phyloP scores from a whole-genome alignment of 2,329 filamentous ascomycete species.

The Pyrenochaeta sp. region DNA sequence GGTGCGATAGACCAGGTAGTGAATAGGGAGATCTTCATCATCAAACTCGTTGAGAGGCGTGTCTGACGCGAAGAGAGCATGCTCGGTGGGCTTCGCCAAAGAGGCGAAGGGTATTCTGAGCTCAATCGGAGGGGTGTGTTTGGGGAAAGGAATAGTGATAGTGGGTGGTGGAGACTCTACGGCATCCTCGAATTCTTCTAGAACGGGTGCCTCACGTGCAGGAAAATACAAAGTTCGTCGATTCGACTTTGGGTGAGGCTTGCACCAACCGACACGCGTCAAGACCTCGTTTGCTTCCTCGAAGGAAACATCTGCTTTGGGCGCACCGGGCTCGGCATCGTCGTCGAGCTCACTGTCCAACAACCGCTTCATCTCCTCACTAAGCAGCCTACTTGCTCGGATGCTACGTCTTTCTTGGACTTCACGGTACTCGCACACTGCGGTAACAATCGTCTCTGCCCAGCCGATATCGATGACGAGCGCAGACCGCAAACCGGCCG shows the following conservation, averaged over 20 bases:
- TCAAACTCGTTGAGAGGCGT: constrained; percentile 70
- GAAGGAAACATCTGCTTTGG: constrained; percentile 58
- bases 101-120: constrained; percentile 72
- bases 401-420: constrained; percentile 73
- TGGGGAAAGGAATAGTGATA: constrained; percentile 43
- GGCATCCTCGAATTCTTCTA: constrained; percentile 55
- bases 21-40: constrained; percentile 84
- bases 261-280: constrained; percentile 80
- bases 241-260: constrained; percentile 36
- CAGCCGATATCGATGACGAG: constrained; percentile 91
- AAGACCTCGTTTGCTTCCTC: constrained; percentile 83
- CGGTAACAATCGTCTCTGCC: constrained; percentile 86
- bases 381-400: constrained; percentile 75
- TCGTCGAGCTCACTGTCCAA: constrained; percentile 58
- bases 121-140: constrained; percentile 53
- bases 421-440: constrained; percentile 89
- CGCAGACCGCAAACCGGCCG: constrained; percentile 84
- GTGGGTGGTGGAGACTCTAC: constrained; percentile 42
- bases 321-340: constrained; percentile 30
- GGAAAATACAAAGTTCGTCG: constrained; percentile 43
- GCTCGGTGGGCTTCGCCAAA: constrained; percentile 78
- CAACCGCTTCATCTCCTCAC: constrained; percentile 72
- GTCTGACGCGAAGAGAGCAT: constrained; percentile 71
- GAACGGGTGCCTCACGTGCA: constrained; percentile 44
- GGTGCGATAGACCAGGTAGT: constrained; percentile 76